These are phyloP conservation scores for Zoysia japonica DNA, from an alignment of 176 grass and related monocot species.

Conservation along the genomic window DNA sequence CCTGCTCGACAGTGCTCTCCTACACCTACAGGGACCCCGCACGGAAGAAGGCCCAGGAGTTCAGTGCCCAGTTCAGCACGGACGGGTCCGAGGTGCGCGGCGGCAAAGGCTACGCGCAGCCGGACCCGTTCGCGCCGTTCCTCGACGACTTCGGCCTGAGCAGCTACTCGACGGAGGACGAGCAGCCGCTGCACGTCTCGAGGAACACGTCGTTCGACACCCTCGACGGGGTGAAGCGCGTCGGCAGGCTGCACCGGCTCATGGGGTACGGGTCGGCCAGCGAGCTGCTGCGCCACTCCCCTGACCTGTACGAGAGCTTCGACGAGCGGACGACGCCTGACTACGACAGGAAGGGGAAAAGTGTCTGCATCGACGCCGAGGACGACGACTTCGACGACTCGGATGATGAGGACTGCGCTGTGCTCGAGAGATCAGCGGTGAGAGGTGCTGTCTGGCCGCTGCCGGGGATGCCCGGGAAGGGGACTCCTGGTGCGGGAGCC, in stretches of 20 bases:
- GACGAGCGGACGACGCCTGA: conserved; percentile 38
- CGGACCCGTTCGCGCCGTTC: conserved; percentile 50
- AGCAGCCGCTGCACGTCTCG: conserved; percentile 45
- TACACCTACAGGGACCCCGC: conserved; percentile 65
- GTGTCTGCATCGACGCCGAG: conserved; percentile 27
- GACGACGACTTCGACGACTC: conserved; percentile 29
- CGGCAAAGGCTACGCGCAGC: conserved; percentile 2
- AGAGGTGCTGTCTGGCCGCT: conserved; percentile 25
- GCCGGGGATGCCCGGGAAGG: not conserved
- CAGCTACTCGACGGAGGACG: conserved; percentile 64
- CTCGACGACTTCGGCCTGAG: conserved; percentile 44
- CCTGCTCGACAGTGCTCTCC: conserved; percentile 63
- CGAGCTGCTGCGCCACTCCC: conserved; percentile 43
- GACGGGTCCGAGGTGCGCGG: conserved; percentile 23
- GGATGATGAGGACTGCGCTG: conserved; percentile 27
- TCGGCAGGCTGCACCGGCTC: conserved; percentile 57
- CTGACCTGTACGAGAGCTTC: conserved; percentile 59
- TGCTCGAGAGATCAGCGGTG: conserved; percentile 10
- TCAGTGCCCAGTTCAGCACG: not conserved
- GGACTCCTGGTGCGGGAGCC: conserved; percentile 30
- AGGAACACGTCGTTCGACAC: conserved; percentile 64
- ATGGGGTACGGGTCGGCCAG: conserved; percentile 78
- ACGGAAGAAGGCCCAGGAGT: conserved; percentile 34
- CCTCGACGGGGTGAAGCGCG: conserved; percentile 15
- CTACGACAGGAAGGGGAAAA: conserved; percentile 55